Base-by-base conservation (phyloP, 1,284 basidiomycete genomes). In the Leccinum griseonigrum region DNA sequence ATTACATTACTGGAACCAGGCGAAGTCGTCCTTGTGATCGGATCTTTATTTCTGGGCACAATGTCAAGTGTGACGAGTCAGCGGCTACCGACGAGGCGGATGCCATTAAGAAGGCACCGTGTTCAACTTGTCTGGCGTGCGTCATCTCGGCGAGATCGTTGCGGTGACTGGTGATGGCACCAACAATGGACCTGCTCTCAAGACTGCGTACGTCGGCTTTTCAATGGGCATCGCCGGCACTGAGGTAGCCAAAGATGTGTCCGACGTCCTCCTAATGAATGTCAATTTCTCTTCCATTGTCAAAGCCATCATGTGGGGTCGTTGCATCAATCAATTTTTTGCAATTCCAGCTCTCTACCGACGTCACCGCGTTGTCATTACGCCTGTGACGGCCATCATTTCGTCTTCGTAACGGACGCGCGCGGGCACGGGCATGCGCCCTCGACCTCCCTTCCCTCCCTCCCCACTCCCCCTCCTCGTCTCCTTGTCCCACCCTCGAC, bases 201-300 rank as follows among this genome's bases (percentile, higher is more conserved):
- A 97, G 82, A 92, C 92, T 3, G 94, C 95, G 36, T 83, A 97
- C 67, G 94, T 97, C 52, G 95, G 95, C 48, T 97, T 97, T 78
- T 94, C 94, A 13, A 99, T 99, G 97, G 97, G 97, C 73, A 95
- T 99, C 68, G 90, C 96, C 48, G 97, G 97, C 46, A 99, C 97
- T 1, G 97, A 99, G 75, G 95, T 99, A 28, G 97, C 97, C 57
- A 98, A 99, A 78, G 96, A 98, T 77, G 97, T 97, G 2, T 98
- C 95, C 9, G 97, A 99, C 73, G 98, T 99, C 71, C 97, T 99
- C 69, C 86, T 99, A 54, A 97, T 98, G 95, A 92, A 95, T 73
- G 97, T 98, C 79, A 97, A 98, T 75, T 98, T 99, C 75, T 82
- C 93, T 9, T 95, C 93, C 16, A 97, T 99, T 73, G 94, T 98